A percentile compares a stretch with the other conserved stretches of the same genome.
Evolutionary conservation across 1,139 yeast genomes (phyloP).

Genomic region (Candida gigantensis): DNA sequence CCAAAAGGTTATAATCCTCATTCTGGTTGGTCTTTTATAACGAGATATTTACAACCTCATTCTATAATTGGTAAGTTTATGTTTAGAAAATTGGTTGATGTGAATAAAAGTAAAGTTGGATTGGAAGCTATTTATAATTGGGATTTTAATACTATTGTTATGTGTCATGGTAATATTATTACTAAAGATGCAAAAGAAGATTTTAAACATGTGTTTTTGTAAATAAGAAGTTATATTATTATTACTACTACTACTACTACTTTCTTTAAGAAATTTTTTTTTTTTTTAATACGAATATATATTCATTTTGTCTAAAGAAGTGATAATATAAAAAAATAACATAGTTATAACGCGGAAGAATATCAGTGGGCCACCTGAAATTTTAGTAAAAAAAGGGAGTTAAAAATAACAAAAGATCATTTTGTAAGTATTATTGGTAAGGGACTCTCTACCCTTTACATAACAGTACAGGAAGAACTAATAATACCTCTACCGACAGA

Average conservation of each 20-base stretch:
- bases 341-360: no score
- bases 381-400: no score
- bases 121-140: constrained; percentile 38
- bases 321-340: no score
- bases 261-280: no score
- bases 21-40: constrained; percentile 38
- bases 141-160: constrained; percentile 52
- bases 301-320: no score
- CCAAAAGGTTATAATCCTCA: constrained; percentile 36
- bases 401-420: no score
- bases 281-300: no score
- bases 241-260: no score
- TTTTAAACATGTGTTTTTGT: constrained; percentile 20
- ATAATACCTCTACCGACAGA: background rate
- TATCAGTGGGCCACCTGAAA: no score
- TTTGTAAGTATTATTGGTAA: no score
- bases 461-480: background rate
- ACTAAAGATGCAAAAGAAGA: constrained; percentile 42
- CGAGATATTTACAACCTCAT: constrained; percentile 41
- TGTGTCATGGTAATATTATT: constrained; percentile 61
- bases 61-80: constrained; percentile 36
- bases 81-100: constrained; percentile 26
- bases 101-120: constrained; percentile 30
- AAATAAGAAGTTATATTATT: no score
- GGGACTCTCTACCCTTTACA: background rate